These are phyloP conservation scores for Thalassiosira profunda DNA, from an alignment of 108 stramenopile species.

Conservation along the genomic window DNA sequence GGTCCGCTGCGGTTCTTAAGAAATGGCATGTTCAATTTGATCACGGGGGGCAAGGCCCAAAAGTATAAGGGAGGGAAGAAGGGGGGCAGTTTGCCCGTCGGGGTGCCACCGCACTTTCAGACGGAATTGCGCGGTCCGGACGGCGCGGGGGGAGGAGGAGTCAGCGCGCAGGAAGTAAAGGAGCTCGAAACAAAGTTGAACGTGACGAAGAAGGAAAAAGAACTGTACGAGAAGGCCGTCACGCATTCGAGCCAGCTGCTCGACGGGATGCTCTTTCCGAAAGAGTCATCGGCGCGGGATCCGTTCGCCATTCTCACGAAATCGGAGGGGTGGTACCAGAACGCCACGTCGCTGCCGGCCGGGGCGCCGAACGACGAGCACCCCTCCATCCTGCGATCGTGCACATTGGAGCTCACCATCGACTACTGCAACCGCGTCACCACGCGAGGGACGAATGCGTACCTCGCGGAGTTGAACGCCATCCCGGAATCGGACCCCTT, in stretches of 20 bases:
- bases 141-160: not conserved
- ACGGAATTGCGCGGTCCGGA: conserved; percentile 27
- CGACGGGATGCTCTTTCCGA: conserved; percentile 63
- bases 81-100: conserved; percentile 48
- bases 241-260: conserved; percentile 51
- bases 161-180: not conserved
- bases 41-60: conserved; percentile 12
- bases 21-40: conserved; percentile 52
- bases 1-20: conserved; percentile 52
- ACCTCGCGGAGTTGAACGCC: conserved; percentile 47
- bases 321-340: conserved; percentile 50
- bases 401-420: conserved; percentile 63
- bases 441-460: conserved; percentile 42
- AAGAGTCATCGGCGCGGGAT: conserved; percentile 31
- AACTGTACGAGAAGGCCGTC: conserved; percentile 40
- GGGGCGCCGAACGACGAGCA: conserved; percentile 25
- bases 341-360: conserved; percentile 25
- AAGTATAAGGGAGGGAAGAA: not conserved
- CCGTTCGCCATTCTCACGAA: conserved; percentile 50
- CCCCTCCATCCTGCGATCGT: conserved; percentile 54
- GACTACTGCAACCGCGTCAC: conserved; percentile 81
- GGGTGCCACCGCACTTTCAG: conserved; percentile 40
- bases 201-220: conserved; percentile 37
- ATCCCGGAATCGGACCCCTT: conserved; percentile 49
- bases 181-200: conserved; percentile 49